phyloP scores from a whole-genome alignment of 257 asterid genomes.

The Coffea eugenioides region DNA sequence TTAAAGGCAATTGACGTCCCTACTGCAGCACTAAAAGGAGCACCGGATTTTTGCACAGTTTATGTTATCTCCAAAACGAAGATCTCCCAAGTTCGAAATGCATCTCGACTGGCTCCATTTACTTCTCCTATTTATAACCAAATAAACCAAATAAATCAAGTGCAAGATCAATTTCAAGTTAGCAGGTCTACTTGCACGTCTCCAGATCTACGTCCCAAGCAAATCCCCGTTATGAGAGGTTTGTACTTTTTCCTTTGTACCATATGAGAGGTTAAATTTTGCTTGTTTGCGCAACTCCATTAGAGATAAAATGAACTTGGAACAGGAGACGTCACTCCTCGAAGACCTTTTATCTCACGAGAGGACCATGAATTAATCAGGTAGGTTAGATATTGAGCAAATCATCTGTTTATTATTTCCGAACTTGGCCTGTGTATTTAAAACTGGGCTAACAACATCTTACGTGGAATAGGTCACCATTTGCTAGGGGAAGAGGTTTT shows the following conservation, averaged over 20 bases:
- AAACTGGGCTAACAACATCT: slow-evolving; percentile 6
- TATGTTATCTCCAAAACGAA: slow-evolving; percentile 80
- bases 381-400: slow-evolving; percentile 1
- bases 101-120: slow-evolving; percentile 62
- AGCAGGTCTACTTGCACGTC: not conserved
- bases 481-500: slow-evolving; percentile 43
- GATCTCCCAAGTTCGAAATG: slow-evolving; percentile 70
- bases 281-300: not conserved
- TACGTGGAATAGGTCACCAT: slow-evolving; percentile 45
- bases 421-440: no score
- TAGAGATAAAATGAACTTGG: slow-evolving; percentile 14
- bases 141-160: slow-evolving; percentile 37
- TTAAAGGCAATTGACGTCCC: slow-evolving; percentile 64
- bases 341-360: slow-evolving; percentile 15
- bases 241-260: not conserved
- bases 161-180: slow-evolving; percentile 29
- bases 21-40: slow-evolving; percentile 45
- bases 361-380: slow-evolving; percentile 24
- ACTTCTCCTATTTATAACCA: slow-evolving; percentile 55
- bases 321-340: slow-evolving; percentile 25
- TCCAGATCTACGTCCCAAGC: slow-evolving; percentile 21
- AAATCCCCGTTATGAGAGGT: slow-evolving; percentile 22
- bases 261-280: not conserved
- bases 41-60: slow-evolving; percentile 78
- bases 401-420: no score